Percentiles rank a stretch among this genome's conserved stretches.
Evolutionary conservation across 495 filamentous ascomycete genomes (phyloP).

Genomic region (Hypoxylon fuscum): DNA sequence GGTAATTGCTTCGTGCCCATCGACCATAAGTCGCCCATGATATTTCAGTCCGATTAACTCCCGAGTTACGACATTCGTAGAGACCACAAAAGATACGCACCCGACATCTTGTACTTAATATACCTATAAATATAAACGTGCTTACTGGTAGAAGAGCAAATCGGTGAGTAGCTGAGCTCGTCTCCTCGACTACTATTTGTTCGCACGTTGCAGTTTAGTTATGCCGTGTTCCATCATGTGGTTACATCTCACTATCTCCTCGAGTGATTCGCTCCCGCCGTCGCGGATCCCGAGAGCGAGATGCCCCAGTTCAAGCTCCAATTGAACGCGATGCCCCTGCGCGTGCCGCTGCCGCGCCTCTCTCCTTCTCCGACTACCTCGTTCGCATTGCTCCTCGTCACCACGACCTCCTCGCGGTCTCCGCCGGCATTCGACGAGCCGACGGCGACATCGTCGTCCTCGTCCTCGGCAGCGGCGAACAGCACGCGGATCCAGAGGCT

Average conservation of each 20-base stretch:
- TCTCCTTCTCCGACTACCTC: conserved; percentile 10
- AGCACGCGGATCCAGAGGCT: conserved; percentile 82
- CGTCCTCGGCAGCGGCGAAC: conserved; percentile 68
- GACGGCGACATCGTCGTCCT: conserved; percentile 26
- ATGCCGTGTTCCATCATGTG: background rate
- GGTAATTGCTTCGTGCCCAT: too few species aligned
- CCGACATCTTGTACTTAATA: too few species aligned
- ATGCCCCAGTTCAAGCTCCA: conserved; percentile 42
- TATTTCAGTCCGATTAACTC: too few species aligned
- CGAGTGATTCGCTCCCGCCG: conserved; percentile 8
- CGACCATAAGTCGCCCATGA: too few species aligned
- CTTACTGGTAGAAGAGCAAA: too few species aligned
- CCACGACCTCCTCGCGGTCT: background rate
- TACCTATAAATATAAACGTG: too few species aligned
- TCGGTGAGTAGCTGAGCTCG: too few species aligned
- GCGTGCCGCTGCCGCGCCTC: conserved; percentile 26
- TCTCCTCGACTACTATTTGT: too few species aligned
- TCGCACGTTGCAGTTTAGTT: background rate
- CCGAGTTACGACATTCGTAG: too few species aligned
- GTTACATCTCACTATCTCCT: conserved; percentile 1
- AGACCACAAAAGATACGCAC: too few species aligned
- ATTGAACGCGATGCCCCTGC: conserved; percentile 38
- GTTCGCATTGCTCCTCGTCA: background rate
- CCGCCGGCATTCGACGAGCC: background rate
- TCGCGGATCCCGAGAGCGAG: conserved; percentile 32